phyloP scores from a whole-genome alignment of 768 basidiomycete species.

The Kwoniella mangroviensis region DNA sequence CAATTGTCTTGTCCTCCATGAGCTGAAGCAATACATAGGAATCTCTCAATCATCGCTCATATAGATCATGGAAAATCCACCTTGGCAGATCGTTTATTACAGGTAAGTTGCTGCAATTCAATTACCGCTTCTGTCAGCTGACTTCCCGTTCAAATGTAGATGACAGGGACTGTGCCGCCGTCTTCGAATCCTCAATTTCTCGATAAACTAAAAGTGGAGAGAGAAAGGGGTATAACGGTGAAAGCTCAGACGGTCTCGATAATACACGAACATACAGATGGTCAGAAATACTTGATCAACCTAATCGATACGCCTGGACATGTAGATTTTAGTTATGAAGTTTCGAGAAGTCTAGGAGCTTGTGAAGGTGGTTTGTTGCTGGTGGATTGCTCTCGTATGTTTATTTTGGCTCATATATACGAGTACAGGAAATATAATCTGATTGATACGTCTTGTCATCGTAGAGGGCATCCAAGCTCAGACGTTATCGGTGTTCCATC shows the following conservation, averaged over 20 bases:
- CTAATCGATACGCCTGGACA: constrained; percentile 98
- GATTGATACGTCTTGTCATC: no score
- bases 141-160: constrained; percentile 18
- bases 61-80: constrained; percentile 99
- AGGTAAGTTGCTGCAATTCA: constrained; percentile 77
- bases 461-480: constrained; percentile 91
- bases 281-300: constrained; percentile 75
- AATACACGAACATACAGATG: constrained; percentile 68
- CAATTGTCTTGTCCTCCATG: background rate
- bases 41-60: constrained; percentile 96
- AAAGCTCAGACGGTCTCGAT: constrained; percentile 92
- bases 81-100: constrained; percentile 73
- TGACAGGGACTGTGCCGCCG: constrained; percentile 48
- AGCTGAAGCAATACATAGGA: constrained; percentile 57
- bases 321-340: constrained; percentile 98
- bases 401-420: no score
- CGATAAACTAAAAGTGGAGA: constrained; percentile 82
- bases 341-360: constrained; percentile 86
- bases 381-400: constrained; percentile 87
- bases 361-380: constrained; percentile 85
- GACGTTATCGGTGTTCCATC: constrained; percentile 91
- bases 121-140: background rate
- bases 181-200: constrained; percentile 50
- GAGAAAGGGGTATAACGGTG: constrained; percentile 96
- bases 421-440: no score